Conservation (phyloP, 225 moss, liverwort and hornwort species). For the Bryoerythrophyllum caledonicum region DNA sequence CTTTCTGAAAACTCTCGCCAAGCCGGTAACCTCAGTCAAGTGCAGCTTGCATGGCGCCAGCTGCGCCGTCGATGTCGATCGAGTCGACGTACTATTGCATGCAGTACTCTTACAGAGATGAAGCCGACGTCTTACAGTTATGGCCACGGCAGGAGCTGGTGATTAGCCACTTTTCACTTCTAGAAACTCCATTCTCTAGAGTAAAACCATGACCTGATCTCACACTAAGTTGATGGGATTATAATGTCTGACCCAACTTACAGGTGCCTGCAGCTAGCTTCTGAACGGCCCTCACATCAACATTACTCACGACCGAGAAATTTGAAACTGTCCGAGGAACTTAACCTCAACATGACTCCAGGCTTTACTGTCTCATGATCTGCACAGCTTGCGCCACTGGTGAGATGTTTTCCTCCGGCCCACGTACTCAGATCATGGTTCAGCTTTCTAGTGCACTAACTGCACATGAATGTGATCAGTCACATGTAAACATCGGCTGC, state of each 20-base stretch:
- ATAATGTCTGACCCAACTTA: neutral
- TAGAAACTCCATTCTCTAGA: neutral
- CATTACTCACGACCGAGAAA: slow-evolving; percentile 8
- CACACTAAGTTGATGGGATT: slow-evolving; percentile 12
- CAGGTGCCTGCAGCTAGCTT: slow-evolving; percentile 23
- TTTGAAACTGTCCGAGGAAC: neutral
- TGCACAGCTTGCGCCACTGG: neutral
- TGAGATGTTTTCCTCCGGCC: too few relatives aligned
- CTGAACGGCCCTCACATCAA: slow-evolving; percentile 25
- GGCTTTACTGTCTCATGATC: slow-evolving; percentile 3
- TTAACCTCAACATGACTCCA: neutral
- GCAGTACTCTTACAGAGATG: neutral
- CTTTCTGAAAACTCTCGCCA: neutral
- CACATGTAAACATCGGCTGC: slow-evolving; percentile 15
- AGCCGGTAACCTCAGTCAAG: neutral
- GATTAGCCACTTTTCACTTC: slow-evolving; percentile 9
- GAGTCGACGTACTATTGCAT: neutral
- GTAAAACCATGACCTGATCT: neutral
- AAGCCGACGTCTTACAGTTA: slow-evolving; percentile 10
- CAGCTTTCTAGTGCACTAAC: too few relatives aligned
- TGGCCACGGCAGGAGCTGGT: neutral
- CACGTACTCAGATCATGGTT: too few relatives aligned
- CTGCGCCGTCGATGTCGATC: neutral
- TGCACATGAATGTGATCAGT: slow-evolving; percentile 6
- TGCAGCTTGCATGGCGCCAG: too few relatives aligned